Evolutionary conservation across 2,329 filamentous ascomycete species (phyloP), one percentile per base, ranked within the genome.

Genomic region (Periconia digitata): DNA sequence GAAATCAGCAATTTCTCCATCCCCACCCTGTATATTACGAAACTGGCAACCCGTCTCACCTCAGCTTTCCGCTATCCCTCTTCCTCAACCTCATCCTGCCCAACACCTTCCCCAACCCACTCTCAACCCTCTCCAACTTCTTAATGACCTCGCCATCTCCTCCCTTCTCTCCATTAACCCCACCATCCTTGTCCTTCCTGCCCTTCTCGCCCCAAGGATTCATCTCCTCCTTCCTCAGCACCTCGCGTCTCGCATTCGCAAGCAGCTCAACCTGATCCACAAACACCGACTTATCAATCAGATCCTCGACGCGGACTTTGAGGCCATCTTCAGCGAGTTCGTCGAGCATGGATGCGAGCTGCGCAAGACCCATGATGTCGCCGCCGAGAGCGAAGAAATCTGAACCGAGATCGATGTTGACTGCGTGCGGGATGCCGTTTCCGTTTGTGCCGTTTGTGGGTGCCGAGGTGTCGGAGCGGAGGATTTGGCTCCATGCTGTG

Each of bases 371-470:
- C 60, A 69, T 67, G 24, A 70, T 65, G 37, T 67, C 65, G 1
- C 66, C 67, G 15, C 66, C 64, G 2, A 69, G 58, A 22, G 67
- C 56, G 58, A 68, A 70, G 51, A 69, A 70, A 43, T 63, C 59
- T 16, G 65, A 65, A 23, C 43, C 47, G 6, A 67, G 48, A 8
- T 67, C 59, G 6, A 62, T 49, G 8, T 49, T 21, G 5, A 55
- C 43, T 0, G 59, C 59, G 1, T 51, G 35, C 20, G 61, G 61
- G 24, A 57, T 55, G 3, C 63, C 58, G 38, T 62, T 54, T 6
- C 35, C 27, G 27, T 32, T 5, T 5, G 27, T 5, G 4, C 5
- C 10, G 8, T 32, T 32, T 32, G 27, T 32, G 27, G n/a, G 27
- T 4, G n/a, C 27, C 10, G 27, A 32, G 27, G 27, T 32, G 4